Conservation (phyloP, 352 stramenopile species). For the Globisporangium echinulatum region DNA sequence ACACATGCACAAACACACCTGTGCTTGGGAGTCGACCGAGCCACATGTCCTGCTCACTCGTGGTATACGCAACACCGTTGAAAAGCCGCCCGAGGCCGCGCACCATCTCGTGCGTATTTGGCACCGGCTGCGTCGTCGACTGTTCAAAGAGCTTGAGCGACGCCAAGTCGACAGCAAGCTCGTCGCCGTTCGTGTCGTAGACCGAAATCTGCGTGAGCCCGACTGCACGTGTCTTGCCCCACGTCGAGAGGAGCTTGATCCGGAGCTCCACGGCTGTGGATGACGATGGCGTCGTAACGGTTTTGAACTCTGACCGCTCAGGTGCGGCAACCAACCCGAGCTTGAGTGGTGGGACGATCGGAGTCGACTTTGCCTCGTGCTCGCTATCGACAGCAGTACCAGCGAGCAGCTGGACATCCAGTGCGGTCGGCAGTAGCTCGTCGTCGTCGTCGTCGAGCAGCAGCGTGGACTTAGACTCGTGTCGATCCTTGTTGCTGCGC, state of each 20-base stretch:
- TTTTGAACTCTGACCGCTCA: neutral
- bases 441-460: neutral
- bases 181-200: slow-evolving; percentile 55
- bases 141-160: slow-evolving; percentile 53
- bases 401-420: too few species aligned
- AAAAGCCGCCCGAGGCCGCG: slow-evolving; percentile 46
- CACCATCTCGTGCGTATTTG: slow-evolving; percentile 66
- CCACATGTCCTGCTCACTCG: slow-evolving; percentile 73
- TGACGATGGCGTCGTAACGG: neutral
- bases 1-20: slow-evolving; percentile 17
- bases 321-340: slow-evolving; percentile 3
- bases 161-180: slow-evolving; percentile 37
- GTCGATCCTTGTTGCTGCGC: neutral
- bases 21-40: slow-evolving; percentile 51
- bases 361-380: neutral
- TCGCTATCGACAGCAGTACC: neutral
- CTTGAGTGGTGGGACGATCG: slow-evolving; percentile 23
- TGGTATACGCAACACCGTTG: slow-evolving; percentile 56
- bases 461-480: neutral
- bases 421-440: too few species aligned
- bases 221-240: slow-evolving; percentile 48
- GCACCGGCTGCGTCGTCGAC: slow-evolving; percentile 30
- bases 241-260: slow-evolving; percentile 67
- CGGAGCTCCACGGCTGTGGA: slow-evolving; percentile 29
- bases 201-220: slow-evolving; percentile 60